Conservation (phyloP, 139 green algal species). For the Tetradesmus obliquus region DNA sequence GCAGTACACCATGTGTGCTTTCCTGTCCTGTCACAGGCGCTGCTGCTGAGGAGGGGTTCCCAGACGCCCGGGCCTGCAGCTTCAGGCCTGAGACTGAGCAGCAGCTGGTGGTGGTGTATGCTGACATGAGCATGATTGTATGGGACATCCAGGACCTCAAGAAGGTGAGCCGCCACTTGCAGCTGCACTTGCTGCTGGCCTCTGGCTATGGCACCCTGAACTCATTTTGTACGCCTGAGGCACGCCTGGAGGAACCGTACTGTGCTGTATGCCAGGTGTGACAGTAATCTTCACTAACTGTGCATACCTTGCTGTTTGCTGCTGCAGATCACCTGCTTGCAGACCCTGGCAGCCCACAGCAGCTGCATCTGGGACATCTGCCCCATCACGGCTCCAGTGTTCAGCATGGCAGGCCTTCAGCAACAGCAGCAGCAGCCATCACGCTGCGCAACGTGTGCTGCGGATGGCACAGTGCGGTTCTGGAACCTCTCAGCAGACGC, state of each 20-base stretch:
- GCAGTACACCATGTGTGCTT: not conserved
- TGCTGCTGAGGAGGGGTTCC: conserved; percentile 29
- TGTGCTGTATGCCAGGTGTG: too few relatives aligned
- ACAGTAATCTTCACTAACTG: too few relatives aligned
- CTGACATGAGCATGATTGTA: conserved; percentile 54
- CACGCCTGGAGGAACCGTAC: too few relatives aligned
- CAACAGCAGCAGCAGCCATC: conserved; percentile 17
- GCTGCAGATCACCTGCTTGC: conserved; percentile 34
- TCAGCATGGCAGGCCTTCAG: not conserved
- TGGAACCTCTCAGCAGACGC: conserved; percentile 48
- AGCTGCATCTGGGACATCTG: conserved; percentile 61
- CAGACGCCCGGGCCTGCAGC: conserved; percentile 50
- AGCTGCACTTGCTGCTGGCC: not conserved
- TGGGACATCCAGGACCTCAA: conserved; percentile 57
- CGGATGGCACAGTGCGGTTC: conserved; percentile 62
- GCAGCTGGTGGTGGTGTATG: conserved; percentile 64
- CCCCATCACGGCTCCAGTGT: conserved; percentile 21
- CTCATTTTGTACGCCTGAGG: not conserved
- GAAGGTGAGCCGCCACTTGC: conserved; percentile 6
- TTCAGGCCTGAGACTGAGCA: conserved; percentile 50
- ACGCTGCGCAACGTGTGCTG: conserved; percentile 52
- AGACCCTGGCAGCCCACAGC: conserved; percentile 57
- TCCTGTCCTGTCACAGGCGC: not conserved
- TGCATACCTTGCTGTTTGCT: too few relatives aligned
- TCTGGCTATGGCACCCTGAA: not conserved